These are phyloP conservation scores for Prunus yedoensis DNA, from an alignment of 331 rosid genomes.

Conservation along the genomic window DNA sequence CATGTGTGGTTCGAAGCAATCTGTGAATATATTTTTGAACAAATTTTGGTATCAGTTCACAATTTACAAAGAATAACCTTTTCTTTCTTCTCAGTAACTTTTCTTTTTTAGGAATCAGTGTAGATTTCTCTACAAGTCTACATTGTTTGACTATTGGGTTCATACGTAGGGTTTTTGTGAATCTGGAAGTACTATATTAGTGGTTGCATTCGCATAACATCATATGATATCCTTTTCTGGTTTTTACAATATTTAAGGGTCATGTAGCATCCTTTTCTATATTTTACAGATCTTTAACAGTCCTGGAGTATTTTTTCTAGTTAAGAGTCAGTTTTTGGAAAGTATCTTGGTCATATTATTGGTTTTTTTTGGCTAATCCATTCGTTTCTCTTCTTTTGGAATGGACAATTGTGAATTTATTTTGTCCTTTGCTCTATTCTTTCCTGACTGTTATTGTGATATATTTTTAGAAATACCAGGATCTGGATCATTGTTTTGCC, in stretches of 20 bases:
- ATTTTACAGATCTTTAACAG: background rate
- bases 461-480: background rate
- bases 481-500: background rate
- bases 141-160: background rate
- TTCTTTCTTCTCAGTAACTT: background rate
- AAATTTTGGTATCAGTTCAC: background rate
- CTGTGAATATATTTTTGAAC: background rate
- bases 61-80: background rate
- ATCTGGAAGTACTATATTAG: background rate
- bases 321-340: background rate
- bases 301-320: background rate
- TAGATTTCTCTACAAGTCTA: background rate
- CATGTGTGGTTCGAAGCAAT: no score
- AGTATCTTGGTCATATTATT: background rate
- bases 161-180: background rate
- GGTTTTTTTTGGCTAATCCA: background rate
- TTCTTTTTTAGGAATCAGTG: background rate
- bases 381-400: background rate
- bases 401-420: background rate
- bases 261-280: background rate
- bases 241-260: background rate
- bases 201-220: background rate
- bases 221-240: background rate
- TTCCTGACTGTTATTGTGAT: background rate
- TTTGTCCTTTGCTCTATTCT: background rate